phyloP scores from a whole-genome alignment of 305 asterid genomes.

The Fraxinus paxiana region DNA sequence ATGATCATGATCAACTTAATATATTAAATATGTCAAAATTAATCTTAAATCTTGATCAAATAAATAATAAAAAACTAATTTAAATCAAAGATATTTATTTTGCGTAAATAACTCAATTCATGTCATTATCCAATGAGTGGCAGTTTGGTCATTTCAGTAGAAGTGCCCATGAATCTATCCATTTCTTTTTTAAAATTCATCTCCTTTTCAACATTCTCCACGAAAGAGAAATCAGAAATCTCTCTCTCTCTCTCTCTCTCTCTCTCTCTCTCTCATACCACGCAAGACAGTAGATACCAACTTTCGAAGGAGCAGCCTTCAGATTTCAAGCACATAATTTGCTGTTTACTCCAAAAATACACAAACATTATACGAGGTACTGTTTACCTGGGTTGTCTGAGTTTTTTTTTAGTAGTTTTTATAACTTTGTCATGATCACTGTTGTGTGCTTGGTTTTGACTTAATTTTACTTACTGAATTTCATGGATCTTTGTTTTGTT shows the following conservation, averaged over 20 bases:
- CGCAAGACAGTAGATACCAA: slow-evolving; percentile 22
- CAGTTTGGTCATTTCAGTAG: slow-evolving; percentile 28
- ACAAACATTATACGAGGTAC: slow-evolving; percentile 24
- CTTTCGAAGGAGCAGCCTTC: slow-evolving; percentile 26
- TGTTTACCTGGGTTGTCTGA: background rate
- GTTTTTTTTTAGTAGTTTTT: background rate
- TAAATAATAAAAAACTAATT: background rate
- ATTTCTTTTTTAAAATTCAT: background rate
- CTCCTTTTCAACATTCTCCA: slow-evolving; percentile 18
- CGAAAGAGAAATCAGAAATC: slow-evolving; percentile 20
- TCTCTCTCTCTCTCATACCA: slow-evolving; percentile 27
- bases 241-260: background rate
- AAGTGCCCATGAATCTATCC: slow-evolving; percentile 1
- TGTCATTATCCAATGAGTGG: slow-evolving; percentile 17
- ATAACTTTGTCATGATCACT: background rate
- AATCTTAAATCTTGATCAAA: background rate
- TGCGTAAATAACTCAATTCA: background rate
- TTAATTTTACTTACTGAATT: slow-evolving; percentile 6
- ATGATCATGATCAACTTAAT: background rate
- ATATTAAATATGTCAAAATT: background rate
- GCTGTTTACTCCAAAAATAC: background rate
- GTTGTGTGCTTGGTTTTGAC: background rate
- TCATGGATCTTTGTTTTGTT: slow-evolving; percentile 29
- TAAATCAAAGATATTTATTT: background rate
- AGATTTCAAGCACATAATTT: slow-evolving; percentile 25